Evolutionary conservation across 495 filamentous ascomycete genomes (phyloP), one percentile per base, ranked within the genome.

Genomic region (Trichoderma parareesei): DNA sequence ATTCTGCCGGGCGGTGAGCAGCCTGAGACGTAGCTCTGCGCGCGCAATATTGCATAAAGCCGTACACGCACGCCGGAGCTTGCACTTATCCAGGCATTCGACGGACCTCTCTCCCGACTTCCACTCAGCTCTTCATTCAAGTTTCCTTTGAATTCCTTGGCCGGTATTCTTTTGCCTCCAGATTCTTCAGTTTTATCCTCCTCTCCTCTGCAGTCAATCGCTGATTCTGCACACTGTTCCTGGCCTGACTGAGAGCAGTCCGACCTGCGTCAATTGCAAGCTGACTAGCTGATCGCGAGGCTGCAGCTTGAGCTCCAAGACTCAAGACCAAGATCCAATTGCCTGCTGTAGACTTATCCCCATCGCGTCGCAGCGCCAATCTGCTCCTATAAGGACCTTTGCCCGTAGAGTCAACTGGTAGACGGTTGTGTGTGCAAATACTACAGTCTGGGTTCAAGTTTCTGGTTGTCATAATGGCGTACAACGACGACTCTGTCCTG

Each of bases 401-500:
- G 53, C 27, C 49, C 27, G 27, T 38, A 57, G 27, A 57, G 13
- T 5, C 8, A 35, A 14, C 5, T 33, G 53, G 16, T 14, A 10
- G 11, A 37, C 27, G 10, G 10, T 37, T 16, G 33, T 33, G 33
- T 16, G 40, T 37, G n/a, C 53, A 14, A 20, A 57, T 9, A 11
- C 53, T 49, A 35, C 18, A 37, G 40, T 42, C 10, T 1, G 4
- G 27, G 9, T 9, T 11, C 10, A 57, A 10, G 14, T 10, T 3
- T 13, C 33, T 7, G 7, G 18, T 27, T 27, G n/a, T 55, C 20
- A 65, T 20, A 13, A 98, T 98, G 94, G 85, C 94, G 37, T 98
- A 96, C 76, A 93, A 87, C 62, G 91, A 96, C 74, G 94, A 99
- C 78, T 87, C 90, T 40, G 91, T 98, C 27, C 85, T 89, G 68